phyloP scores from a whole-genome alignment of 306 rosid species.

The Pyrus betulifolia region DNA sequence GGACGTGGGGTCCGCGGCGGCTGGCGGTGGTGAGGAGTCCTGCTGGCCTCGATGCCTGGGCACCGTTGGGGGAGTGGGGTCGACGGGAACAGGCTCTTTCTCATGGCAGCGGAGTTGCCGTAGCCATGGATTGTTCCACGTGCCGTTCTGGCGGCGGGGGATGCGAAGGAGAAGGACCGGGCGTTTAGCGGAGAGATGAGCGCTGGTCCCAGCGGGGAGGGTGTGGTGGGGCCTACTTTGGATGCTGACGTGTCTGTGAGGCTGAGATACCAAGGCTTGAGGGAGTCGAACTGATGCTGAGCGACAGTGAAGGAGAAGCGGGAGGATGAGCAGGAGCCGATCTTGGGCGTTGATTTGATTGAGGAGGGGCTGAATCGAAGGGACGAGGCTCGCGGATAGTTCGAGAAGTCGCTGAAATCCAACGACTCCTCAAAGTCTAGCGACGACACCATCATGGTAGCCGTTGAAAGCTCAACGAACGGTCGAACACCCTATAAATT shows the following conservation, averaged over 20 bases:
- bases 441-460: constrained; percentile 59
- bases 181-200: constrained; percentile 85
- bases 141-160: constrained; percentile 68
- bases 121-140: constrained; percentile 32
- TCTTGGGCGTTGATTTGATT: constrained; percentile 51
- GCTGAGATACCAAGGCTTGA: constrained; percentile 94
- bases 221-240: constrained; percentile 75
- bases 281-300: constrained; percentile 65
- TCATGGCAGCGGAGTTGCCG: constrained; percentile 25
- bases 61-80: constrained; percentile 79
- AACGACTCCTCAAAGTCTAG: constrained; percentile 73
- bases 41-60: constrained; percentile 2
- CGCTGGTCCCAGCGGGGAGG: constrained; percentile 50
- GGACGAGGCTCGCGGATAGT: constrained; percentile 80
- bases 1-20: constrained; percentile 47
- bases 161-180: constrained; percentile 85
- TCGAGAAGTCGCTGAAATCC: constrained; percentile 57
- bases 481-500: constrained; percentile 64
- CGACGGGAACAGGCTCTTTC: constrained; percentile 68
- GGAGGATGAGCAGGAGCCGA: constrained; percentile 80
- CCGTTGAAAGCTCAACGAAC: constrained; percentile 73
- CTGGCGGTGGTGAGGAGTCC: constrained; percentile 16
- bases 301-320: constrained; percentile 96
- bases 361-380: constrained; percentile 66
- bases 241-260: constrained; percentile 72